These are phyloP conservation scores for Gigaspora rosea DNA, from an alignment of 192 early-diverging fungal genomes.

Conservation along the genomic window DNA sequence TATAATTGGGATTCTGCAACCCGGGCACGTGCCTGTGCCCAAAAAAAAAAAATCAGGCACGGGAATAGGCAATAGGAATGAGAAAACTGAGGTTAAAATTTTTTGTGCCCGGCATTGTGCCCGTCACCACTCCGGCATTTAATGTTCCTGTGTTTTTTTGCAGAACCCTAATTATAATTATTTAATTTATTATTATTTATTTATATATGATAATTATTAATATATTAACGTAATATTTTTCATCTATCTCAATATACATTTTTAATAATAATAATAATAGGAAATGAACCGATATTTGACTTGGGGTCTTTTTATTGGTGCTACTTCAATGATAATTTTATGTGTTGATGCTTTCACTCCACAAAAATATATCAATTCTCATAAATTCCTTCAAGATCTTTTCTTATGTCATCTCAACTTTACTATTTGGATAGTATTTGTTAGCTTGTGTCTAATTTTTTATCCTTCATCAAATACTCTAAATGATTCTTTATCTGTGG, in stretches of 20 bases:
- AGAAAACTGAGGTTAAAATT: too few relatives aligned
- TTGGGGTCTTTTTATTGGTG: constrained; percentile 15
- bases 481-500: neutral
- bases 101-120: too few relatives aligned
- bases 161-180: too few relatives aligned
- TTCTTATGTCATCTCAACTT: constrained; percentile 20
- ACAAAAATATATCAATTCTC: neutral
- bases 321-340: neutral
- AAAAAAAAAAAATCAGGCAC: too few relatives aligned
- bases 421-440: constrained; percentile 19
- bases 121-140: too few relatives aligned
- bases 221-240: neutral
- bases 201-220: neutral
- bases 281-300: constrained; percentile 30
- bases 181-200: too few relatives aligned
- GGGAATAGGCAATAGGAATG: too few relatives aligned
- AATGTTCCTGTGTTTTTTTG: too few relatives aligned
- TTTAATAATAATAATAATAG: neutral
- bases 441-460: constrained; percentile 24
- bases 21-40: too few relatives aligned
- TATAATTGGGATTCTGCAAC: too few relatives aligned
- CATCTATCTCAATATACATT: neutral
- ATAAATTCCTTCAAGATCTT: constrained; percentile 8
- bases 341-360: constrained; percentile 22
- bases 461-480: constrained; percentile 14